phyloP scores from a whole-genome alignment of 140 eudicot species.

The Flaveria floridana region DNA sequence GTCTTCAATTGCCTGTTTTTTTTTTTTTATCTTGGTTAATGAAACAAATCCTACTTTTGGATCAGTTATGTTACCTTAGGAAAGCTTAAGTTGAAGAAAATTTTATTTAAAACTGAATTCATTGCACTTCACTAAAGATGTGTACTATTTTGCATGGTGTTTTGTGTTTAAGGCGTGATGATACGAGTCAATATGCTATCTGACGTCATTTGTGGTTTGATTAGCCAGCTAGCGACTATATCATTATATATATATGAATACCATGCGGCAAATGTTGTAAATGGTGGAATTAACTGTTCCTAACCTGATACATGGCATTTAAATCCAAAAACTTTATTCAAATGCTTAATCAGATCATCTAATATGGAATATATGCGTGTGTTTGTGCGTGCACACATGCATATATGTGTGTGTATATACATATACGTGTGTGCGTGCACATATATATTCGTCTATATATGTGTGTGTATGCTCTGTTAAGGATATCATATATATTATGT shows the following conservation, averaged over 20 bases:
- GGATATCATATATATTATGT: too few relatives aligned
- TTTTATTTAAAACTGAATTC: neutral
- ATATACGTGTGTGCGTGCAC: too few relatives aligned
- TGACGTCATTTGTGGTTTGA: neutral
- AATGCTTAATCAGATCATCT: too few relatives aligned
- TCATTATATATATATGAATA: neutral
- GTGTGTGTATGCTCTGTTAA: too few relatives aligned
- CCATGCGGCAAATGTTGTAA: neutral
- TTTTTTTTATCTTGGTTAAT: neutral
- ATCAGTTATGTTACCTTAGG: constrained; percentile 1
- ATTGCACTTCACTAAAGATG: neutral
- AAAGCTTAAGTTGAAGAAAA: constrained; percentile 9
- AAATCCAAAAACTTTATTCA: too few relatives aligned
- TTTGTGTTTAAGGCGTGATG: neutral
- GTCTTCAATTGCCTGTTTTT: neutral
- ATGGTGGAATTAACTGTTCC: neutral
- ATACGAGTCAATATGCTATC: neutral
- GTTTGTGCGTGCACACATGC: too few relatives aligned
- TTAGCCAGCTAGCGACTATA: neutral
- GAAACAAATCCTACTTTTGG: neutral
- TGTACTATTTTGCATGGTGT: too few relatives aligned
- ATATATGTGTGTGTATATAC: too few relatives aligned
- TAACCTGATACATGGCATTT: neutral
- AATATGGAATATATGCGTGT: too few relatives aligned
- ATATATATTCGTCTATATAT: too few relatives aligned